Conservation (phyloP, 1,284 basidiomycete genomes). For the Tetrapyrgos nigripes region DNA sequence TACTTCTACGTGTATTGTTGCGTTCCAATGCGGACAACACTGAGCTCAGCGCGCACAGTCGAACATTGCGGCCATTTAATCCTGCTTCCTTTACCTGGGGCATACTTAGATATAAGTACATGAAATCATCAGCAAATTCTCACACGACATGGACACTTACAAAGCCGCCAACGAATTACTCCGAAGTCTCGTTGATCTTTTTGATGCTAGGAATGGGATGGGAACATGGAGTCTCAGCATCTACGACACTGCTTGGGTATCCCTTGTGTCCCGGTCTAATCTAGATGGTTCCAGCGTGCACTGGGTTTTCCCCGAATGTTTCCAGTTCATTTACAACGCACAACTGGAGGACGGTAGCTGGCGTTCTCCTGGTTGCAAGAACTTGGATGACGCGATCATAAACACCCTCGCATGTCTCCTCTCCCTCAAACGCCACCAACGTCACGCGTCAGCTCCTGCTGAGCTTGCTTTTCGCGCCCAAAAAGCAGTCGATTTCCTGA, state of each 20-base stretch:
- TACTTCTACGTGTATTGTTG: too few species aligned
- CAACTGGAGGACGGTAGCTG: not conserved
- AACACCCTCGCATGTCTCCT: conserved; percentile 3
- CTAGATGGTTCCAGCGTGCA: not conserved
- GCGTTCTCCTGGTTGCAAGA: not conserved
- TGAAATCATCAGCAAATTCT: not conserved
- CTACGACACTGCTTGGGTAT: conserved; percentile 10
- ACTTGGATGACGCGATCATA: not conserved
- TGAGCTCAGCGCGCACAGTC: too few species aligned
- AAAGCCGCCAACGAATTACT: conserved; percentile 3
- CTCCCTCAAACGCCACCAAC: not conserved
- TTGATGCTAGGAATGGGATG: not conserved
- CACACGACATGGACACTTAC: conserved; percentile 3
- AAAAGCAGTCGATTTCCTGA: not conserved
- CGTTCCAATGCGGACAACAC: too few species aligned
- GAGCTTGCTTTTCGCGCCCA: not conserved
- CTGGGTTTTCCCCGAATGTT: conserved; percentile 7
- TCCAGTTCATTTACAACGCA: not conserved
- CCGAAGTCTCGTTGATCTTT: not conserved
- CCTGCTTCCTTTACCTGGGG: too few species aligned
- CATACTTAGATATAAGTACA: too few species aligned
- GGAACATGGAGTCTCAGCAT: not conserved
- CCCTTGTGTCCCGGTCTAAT: not conserved
- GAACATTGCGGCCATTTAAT: too few species aligned
- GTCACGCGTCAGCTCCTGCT: not conserved